Evolutionary conservation across 768 basidiomycete species (phyloP).

Genomic region (Myochromella boudieri): DNA sequence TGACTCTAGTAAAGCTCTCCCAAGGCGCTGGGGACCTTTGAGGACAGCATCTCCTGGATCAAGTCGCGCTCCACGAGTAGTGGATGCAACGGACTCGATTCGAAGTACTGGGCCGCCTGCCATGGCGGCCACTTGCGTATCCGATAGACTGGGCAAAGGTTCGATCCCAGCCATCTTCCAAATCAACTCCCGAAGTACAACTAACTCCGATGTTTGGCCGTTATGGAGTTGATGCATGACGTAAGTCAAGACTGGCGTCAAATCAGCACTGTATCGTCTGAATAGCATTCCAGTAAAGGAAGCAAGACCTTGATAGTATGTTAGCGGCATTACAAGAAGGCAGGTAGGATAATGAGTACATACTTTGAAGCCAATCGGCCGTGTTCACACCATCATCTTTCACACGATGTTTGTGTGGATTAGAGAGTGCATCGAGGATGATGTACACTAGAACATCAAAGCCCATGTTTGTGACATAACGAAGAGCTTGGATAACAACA

Average conservation of each 20-base stretch:
- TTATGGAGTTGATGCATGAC: conserved; percentile 88
- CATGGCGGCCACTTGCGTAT: conserved; percentile 86
- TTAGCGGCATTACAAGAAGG: conserved; percentile 16
- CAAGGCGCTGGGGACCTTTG: conserved; percentile 68
- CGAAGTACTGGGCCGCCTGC: conserved; percentile 87
- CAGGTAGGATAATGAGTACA: conserved; percentile 32
- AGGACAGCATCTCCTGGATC: conserved; percentile 64
- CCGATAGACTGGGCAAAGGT: conserved; percentile 85
- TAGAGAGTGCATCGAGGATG: conserved; percentile 83
- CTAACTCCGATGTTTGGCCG: conserved; percentile 82
- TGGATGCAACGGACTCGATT: conserved; percentile 84
- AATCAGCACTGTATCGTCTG: conserved; percentile 79
- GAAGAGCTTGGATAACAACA: conserved; percentile 85
- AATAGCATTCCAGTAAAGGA: conserved; percentile 94
- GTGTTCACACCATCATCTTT: conserved; percentile 93
- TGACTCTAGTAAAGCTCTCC: conserved; percentile 64
- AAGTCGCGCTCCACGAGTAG: conserved; percentile 69
- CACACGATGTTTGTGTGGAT: conserved; percentile 76
- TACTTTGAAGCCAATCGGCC: conserved; percentile 91
- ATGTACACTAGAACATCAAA: conserved; percentile 92
- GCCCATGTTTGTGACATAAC: conserved; percentile 89
- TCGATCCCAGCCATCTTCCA: conserved; percentile 96
- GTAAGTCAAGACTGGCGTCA: conserved; percentile 84
- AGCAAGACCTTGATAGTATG: conserved; percentile 65
- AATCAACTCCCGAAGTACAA: conserved; percentile 90